Evolutionary conservation across 1,284 basidiomycete species (phyloP).

Genomic region (Sanghuangporus baumii): DNA sequence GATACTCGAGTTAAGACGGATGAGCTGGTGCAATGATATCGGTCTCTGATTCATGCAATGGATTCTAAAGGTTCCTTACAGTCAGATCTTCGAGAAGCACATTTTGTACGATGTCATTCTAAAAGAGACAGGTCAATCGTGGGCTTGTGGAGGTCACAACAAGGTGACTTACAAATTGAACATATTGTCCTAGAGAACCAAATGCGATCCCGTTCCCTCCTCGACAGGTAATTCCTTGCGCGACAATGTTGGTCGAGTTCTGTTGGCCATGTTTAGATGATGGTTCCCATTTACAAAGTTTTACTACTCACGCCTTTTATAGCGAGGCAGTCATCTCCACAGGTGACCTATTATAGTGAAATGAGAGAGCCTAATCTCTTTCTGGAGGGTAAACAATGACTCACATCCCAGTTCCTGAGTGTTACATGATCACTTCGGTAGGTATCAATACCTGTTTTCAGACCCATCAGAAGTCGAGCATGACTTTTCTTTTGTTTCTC

Average conservation of each 20-base stretch:
- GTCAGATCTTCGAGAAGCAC: slow-evolving; percentile 42
- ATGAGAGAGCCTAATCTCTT: neutral
- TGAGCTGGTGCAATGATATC: slow-evolving; percentile 30
- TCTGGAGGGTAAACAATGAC: slow-evolving; percentile 12
- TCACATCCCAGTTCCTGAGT: slow-evolving; percentile 47
- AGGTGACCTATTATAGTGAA: slow-evolving; percentile 34
- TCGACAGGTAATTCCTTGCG: slow-evolving; percentile 24
- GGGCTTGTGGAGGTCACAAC: neutral
- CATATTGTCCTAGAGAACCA: slow-evolving; percentile 26
- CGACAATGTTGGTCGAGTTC: slow-evolving; percentile 26
- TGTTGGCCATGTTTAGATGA: neutral
- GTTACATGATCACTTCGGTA: slow-evolving; percentile 50
- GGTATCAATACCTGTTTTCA: slow-evolving; percentile 48
- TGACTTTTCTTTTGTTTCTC: slow-evolving; percentile 14
- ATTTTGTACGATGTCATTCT: slow-evolving; percentile 48
- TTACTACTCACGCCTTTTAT: slow-evolving; percentile 23
- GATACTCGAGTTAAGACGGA: slow-evolving; percentile 39
- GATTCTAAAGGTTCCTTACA: neutral
- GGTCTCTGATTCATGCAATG: neutral
- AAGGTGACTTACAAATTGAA: slow-evolving; percentile 8
- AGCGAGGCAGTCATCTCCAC: slow-evolving; percentile 32
- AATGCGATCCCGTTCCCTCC: slow-evolving; percentile 31
- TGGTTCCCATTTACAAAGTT: slow-evolving; percentile 9
- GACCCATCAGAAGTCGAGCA: neutral
- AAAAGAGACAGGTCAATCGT: neutral